Conservation (phyloP, 306 rosid species). For the Casuarina equisetifolia region DNA sequence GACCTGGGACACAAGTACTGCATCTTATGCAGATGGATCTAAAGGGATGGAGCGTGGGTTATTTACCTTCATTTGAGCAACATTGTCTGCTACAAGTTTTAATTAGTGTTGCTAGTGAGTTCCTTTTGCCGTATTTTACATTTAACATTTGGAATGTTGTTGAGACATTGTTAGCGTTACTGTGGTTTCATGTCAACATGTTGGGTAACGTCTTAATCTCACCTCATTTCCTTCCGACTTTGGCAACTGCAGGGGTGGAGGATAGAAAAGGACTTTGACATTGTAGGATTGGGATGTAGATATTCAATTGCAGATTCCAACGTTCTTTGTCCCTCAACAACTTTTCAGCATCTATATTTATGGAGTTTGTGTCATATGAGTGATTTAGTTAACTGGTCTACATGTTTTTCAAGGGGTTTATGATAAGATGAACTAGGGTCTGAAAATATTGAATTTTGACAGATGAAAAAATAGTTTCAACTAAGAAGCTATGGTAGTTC, state of each 20-base stretch:
- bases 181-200: slow-evolving; percentile 1
- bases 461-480: no score
- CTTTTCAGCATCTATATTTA: neutral
- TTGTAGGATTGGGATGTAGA: neutral
- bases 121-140: slow-evolving; percentile 17
- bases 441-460: neutral
- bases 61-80: slow-evolving; percentile 86
- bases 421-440: neutral
- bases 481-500: neutral
- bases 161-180: neutral
- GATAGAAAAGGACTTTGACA: neutral
- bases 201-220: neutral
- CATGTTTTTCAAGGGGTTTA: neutral
- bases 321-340: neutral
- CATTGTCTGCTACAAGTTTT: slow-evolving; percentile 94
- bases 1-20: slow-evolving; percentile 95
- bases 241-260: neutral
- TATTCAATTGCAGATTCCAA: neutral
- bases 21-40: slow-evolving; percentile 98
- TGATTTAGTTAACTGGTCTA: neutral
- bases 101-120: slow-evolving; percentile 95
- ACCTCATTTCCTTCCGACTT: neutral
- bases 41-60: slow-evolving; percentile 99
- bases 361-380: neutral
- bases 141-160: neutral